Base-by-base conservation (phyloP, 2,329 filamentous ascomycete species). In the Allantophomopsis cytisporea region DNA sequence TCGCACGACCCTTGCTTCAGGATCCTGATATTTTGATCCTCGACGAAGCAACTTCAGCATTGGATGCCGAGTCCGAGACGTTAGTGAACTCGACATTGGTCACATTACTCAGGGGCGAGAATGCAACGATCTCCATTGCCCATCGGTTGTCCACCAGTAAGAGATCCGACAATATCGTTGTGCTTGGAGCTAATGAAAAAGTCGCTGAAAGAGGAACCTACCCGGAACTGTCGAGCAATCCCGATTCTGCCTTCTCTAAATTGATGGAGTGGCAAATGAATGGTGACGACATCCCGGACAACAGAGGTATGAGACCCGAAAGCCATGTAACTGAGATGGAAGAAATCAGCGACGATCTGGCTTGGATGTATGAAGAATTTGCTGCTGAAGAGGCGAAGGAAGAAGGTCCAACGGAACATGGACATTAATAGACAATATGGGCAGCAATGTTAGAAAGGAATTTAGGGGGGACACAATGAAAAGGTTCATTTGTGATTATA, bases 191-290 rank as follows among this genome's bases (percentile, higher is more conserved):
- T 41, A 80, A 95, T 53, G 93, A 93, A 45, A 80, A 73, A 43
- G 89, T 98, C 3, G 89, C 89, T 2, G 89, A 98, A 59, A 83
- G 83, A 46, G 91, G 91, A 41, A 82, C 80, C 42, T 98, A 94
- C 57, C 63, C 70, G 18, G 73, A 86, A 46, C 71, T 98, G 15
- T 83, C 80, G 38, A 67, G 72, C 5, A 76, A 85, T 43, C 71
- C 73, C 12, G 66, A 81, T 10, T 93, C 89, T 39, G 86, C 87
- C 2, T 98, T 98, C 55, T 89, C 80, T 51, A 91, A 83, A 62
- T 68, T 98, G 39, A 98, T 98, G 91, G 89, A 96, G 61, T 96
- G 88, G 88, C 91, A 98, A 63, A 83, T 96, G 76, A 91, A 73
- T 51, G 89, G 88, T 11, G 82, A 83, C 7, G 86, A 93, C 41